phyloP scores from a whole-genome alignment of 83 land plant species.

The Larix sibirica region DNA sequence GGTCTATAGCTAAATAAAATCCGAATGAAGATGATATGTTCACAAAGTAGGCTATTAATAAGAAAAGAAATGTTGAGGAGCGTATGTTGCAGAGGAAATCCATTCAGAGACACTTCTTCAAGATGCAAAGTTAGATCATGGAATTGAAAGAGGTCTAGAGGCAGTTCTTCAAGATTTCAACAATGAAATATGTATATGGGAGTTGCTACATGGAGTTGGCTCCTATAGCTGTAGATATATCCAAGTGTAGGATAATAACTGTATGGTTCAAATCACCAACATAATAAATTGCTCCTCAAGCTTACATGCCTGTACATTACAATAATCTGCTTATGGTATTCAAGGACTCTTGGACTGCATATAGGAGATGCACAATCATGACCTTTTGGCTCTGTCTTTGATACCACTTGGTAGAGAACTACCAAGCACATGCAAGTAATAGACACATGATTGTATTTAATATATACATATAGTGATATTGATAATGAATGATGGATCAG shows the following conservation, averaged over 20 bases:
- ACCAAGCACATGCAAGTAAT: too few relatives aligned
- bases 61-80: conserved; percentile 55
- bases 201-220: conserved; percentile 69
- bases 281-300: conserved; percentile 71
- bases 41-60: conserved; percentile 46
- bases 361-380: conserved; percentile 76
- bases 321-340: conserved; percentile 74
- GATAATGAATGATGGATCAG: too few relatives aligned
- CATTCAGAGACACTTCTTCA: conserved; percentile 38
- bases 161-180: conserved; percentile 89
- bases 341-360: conserved; percentile 61
- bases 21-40: conserved; percentile 55
- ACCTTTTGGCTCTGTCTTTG: conserved; percentile 50
- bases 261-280: conserved; percentile 87
- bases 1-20: conserved; percentile 67
- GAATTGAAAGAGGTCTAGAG: conserved; percentile 69
- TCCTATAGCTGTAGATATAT: conserved; percentile 70
- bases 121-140: conserved; percentile 51
- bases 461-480: too few relatives aligned
- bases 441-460: too few relatives aligned
- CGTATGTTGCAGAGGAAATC: conserved; percentile 49
- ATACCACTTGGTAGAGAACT: too few relatives aligned
- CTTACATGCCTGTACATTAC: conserved; percentile 79
- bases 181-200: conserved; percentile 75
- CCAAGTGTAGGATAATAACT: conserved; percentile 66